Percentiles rank a stretch among this genome's conserved stretches.
phyloP scores from a whole-genome alignment of 2,329 filamentous ascomycete genomes.

The Colletotrichum filicis region DNA sequence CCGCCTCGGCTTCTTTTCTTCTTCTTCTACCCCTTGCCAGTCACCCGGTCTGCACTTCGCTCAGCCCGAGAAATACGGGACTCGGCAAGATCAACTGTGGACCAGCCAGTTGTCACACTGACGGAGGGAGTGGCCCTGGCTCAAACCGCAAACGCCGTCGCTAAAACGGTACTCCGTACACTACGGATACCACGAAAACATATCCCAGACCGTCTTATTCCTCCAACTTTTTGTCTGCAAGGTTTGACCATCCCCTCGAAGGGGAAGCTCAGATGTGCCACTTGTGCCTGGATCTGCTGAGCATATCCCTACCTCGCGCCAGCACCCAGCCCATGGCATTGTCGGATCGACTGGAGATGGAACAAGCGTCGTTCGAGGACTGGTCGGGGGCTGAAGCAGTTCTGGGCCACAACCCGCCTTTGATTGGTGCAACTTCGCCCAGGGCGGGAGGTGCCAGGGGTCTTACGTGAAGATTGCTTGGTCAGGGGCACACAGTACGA shows the following conservation, averaged over 20 bases:
- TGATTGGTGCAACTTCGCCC: constrained; percentile 13
- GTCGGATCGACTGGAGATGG: constrained; percentile 53
- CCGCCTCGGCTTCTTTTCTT: neutral
- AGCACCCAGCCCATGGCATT: constrained; percentile 40
- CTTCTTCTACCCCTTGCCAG: neutral
- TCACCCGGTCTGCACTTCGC: neutral
- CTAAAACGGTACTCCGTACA: neutral
- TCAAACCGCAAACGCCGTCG: neutral
- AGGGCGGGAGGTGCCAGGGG: constrained; percentile 6
- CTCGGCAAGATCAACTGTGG: neutral
- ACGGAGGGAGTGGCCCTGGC: neutral
- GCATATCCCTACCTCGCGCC: constrained; percentile 8
- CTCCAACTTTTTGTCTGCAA: neutral
- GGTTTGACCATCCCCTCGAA: neutral
- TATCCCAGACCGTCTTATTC: neutral
- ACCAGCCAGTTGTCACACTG: neutral
- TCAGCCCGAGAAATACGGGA: neutral
- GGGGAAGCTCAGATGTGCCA: constrained; percentile 3
- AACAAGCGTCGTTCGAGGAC: constrained; percentile 47
- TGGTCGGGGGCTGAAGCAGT: constrained; percentile 36
- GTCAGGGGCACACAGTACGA: constrained; percentile 4
- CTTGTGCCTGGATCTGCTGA: constrained; percentile 6
- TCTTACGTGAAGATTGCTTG: neutral
- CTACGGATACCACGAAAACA: neutral
- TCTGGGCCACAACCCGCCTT: neutral